Conservation (phyloP, 257 asterid genomes). For the Thymus mandschuricus region DNA sequence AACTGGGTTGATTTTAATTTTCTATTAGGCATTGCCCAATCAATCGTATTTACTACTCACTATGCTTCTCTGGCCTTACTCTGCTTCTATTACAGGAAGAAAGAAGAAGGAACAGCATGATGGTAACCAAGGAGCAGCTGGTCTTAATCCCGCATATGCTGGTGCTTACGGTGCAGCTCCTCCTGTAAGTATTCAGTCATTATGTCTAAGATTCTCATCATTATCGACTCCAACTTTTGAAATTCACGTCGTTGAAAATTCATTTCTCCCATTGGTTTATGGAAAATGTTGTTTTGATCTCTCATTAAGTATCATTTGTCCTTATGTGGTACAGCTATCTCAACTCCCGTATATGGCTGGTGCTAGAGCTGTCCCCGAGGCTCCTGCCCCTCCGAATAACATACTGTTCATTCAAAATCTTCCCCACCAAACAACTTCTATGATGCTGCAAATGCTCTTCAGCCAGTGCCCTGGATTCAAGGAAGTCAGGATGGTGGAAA, state of each 20-base stretch:
- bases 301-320: constrained; percentile 6
- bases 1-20: not conserved
- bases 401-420: constrained; percentile 86
- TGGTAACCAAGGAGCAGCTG: constrained; percentile 70
- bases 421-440: constrained; percentile 90
- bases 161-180: constrained; percentile 86
- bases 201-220: constrained; percentile 16
- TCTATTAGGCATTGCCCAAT: not conserved
- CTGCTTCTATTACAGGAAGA: constrained; percentile 55
- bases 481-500: constrained; percentile 95
- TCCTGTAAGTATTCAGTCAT: constrained; percentile 64
- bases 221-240: not conserved
- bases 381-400: constrained; percentile 96
- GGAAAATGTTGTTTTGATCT: not conserved
- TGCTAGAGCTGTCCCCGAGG: constrained; percentile 73
- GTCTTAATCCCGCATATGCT: constrained; percentile 63
- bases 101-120: constrained; percentile 92
- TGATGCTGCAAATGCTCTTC: constrained; percentile 98
- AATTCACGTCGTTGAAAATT: not conserved
- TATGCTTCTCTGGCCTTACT: constrained; percentile 14
- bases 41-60: not conserved
- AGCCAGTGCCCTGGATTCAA: constrained; percentile 85
- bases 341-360: constrained; percentile 81
- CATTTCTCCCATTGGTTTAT: not conserved
- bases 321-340: constrained; percentile 61